Evolutionary conservation across 768 basidiomycete genomes (phyloP).

Genomic region (Baorangia bicolor): DNA sequence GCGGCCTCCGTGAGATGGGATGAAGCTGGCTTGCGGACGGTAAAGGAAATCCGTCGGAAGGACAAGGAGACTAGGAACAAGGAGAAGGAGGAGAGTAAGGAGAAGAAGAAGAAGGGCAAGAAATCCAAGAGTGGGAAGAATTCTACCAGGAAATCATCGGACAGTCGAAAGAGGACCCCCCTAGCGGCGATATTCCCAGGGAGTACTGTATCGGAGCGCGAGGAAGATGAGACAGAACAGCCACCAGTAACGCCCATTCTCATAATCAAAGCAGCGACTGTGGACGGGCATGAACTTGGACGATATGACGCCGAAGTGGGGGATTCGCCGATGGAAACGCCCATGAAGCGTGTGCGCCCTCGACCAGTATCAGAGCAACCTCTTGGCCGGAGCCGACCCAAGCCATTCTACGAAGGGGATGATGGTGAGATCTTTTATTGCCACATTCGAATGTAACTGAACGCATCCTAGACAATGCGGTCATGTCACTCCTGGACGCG

Average conservation of each 20-base stretch:
- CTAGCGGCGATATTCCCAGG: conserved; percentile 63
- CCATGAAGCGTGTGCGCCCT: conserved; percentile 42
- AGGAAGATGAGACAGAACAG: conserved; percentile 10
- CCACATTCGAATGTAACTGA: neutral
- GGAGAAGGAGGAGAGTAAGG: conserved; percentile 28
- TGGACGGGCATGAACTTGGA: conserved; percentile 44
- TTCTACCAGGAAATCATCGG: conserved; percentile 45
- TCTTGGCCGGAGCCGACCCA: conserved; percentile 47
- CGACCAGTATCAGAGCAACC: conserved; percentile 68
- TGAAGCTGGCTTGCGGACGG: conserved; percentile 47
- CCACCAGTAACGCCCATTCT: conserved; percentile 27
- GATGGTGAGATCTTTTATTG: conserved; percentile 33
- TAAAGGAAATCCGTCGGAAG: conserved; percentile 45
- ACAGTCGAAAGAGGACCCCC: conserved; percentile 53
- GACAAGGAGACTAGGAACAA: conserved; percentile 38
- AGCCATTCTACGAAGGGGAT: conserved; percentile 48
- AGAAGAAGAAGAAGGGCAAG: conserved; percentile 35
- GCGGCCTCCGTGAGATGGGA: conserved; percentile 50
- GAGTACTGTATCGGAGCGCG: conserved; percentile 14
- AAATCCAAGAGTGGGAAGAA: conserved; percentile 30
- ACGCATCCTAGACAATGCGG: conserved; percentile 40
- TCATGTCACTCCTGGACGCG: conserved; percentile 69
- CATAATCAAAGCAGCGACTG: conserved; percentile 52
- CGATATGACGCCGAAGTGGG: neutral
- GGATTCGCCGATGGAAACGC: conserved; percentile 28